Evolutionary conservation across 805 yeast species (phyloP).

Genomic region (Saccharomycopsis sp.): DNA sequence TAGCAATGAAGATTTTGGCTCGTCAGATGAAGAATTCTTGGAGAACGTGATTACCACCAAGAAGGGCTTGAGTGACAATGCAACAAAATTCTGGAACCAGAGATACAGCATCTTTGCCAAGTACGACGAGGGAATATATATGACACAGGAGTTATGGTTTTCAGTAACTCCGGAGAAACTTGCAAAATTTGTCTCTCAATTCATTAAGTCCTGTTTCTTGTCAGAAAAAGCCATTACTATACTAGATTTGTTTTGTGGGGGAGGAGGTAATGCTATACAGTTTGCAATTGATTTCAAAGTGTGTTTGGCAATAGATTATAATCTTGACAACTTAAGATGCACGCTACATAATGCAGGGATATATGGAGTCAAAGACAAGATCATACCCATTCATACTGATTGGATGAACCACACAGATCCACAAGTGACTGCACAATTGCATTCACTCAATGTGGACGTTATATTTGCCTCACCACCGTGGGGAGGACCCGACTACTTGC

Average conservation of each 20-base stretch:
- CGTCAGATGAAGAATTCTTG: background rate
- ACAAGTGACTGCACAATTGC: conserved; percentile 4
- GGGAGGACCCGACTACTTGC: conserved; percentile 69
- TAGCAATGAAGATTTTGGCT: background rate
- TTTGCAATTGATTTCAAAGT: conserved; percentile 52
- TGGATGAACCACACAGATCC: conserved; percentile 30
- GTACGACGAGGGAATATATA: conserved; percentile 60
- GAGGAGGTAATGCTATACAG: conserved; percentile 81
- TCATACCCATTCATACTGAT: conserved; percentile 44
- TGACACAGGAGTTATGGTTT: conserved; percentile 75
- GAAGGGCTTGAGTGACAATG: conserved; percentile 34
- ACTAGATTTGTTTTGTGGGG: conserved; percentile 77
- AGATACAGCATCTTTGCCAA: conserved; percentile 55
- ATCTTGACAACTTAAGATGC: conserved; percentile 55
- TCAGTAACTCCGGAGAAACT: conserved; percentile 81
- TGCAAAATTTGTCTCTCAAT: conserved; percentile 54
- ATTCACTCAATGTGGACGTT: conserved; percentile 34
- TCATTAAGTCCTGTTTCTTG: conserved; percentile 46
- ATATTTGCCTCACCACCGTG: conserved; percentile 81
- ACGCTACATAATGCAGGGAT: conserved; percentile 58
- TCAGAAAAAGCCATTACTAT: conserved; percentile 27
- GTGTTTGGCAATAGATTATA: conserved; percentile 59
- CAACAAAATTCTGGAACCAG: conserved; percentile 54
- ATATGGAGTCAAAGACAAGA: conserved; percentile 49
- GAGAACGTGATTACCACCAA: conserved; percentile 5